Percentiles rank a stretch among this genome's conserved stretches.
Evolutionary conservation across 768 basidiomycete species (phyloP).

Genomic region (Cubamyces sp.): DNA sequence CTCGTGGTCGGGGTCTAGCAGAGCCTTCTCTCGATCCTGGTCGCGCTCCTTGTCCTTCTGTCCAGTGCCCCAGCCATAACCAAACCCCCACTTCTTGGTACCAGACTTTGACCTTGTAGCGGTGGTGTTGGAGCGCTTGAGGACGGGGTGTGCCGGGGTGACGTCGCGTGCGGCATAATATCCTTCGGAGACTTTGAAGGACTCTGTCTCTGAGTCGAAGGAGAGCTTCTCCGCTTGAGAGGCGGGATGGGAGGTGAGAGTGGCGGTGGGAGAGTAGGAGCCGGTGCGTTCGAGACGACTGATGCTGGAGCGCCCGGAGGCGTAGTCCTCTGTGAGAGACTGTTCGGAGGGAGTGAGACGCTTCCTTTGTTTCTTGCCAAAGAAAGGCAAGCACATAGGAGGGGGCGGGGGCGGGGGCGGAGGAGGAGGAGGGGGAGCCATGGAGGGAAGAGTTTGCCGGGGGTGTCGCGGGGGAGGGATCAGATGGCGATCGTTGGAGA

Average conservation of each 20-base stretch:
- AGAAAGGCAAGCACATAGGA: conserved; percentile 36
- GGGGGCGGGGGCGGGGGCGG: conserved; percentile 38
- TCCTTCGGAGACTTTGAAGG: conserved; percentile 29
- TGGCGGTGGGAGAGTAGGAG: conserved; percentile 40
- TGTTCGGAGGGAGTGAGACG: conserved; percentile 33
- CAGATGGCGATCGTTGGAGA: conserved; percentile 16
- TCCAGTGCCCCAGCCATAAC: conserved; percentile 74
- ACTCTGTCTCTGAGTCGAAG: conserved; percentile 37
- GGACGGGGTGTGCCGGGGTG: conserved; percentile 23
- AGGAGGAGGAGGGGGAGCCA: conserved; percentile 35
- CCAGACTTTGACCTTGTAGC: conserved; percentile 27
- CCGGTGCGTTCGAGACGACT: conserved; percentile 29
- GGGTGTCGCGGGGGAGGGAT: conserved; percentile 31
- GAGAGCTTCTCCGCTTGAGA: conserved; percentile 37
- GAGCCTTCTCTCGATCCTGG: conserved; percentile 38
- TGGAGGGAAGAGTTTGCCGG: conserved; percentile 17
- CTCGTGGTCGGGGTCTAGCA: conserved; percentile 37
- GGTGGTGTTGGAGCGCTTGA: conserved; percentile 26
- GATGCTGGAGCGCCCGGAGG: conserved; percentile 33
- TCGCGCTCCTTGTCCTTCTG: conserved; percentile 45
- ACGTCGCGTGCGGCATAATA: conserved; percentile 30
- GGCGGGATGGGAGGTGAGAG: conserved; percentile 36
- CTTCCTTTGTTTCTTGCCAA: conserved; percentile 28
- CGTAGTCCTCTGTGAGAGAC: conserved; percentile 28
- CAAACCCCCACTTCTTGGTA: conserved; percentile 52